Evolutionary conservation across 1,284 basidiomycete species (phyloP).

Genomic region (Papiliotrema fonsecae): DNA sequence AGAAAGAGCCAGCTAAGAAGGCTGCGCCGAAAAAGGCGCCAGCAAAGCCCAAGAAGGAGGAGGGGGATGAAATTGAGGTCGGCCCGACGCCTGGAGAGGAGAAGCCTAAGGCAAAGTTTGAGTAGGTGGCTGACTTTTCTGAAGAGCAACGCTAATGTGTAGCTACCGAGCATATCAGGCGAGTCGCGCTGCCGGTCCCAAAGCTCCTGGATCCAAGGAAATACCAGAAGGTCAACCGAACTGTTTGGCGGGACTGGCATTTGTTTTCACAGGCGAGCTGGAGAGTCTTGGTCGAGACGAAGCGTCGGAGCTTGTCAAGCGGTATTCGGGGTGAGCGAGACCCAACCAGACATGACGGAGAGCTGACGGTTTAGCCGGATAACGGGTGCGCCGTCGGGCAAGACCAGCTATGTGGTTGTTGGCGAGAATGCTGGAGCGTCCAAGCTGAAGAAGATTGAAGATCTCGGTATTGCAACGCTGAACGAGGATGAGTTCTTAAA

Average conservation of each 20-base stretch:
- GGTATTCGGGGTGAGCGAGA: slow-evolving; percentile 74
- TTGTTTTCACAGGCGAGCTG: slow-evolving; percentile 95
- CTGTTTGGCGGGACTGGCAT: slow-evolving; percentile 78
- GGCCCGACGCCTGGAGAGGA: not conserved
- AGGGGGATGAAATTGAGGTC: slow-evolving; percentile 5
- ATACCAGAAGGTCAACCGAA: slow-evolving; percentile 74
- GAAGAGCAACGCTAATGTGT: not conserved
- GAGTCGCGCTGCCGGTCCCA: slow-evolving; percentile 62
- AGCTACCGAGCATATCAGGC: slow-evolving; percentile 58
- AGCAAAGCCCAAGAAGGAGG: slow-evolving; percentile 45
- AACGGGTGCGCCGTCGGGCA: slow-evolving; percentile 78
- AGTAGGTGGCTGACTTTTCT: not conserved
- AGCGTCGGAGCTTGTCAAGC: slow-evolving; percentile 80
- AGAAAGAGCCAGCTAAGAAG: slow-evolving; percentile 12
- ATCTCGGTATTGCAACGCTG: slow-evolving; percentile 68
- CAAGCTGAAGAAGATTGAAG: slow-evolving; percentile 80
- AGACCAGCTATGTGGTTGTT: slow-evolving; percentile 84
- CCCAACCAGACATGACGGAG: not conserved
- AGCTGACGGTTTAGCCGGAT: slow-evolving; percentile 62
- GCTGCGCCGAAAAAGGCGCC: slow-evolving; percentile 8
- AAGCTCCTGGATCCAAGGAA: slow-evolving; percentile 61
- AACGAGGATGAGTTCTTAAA: slow-evolving; percentile 84
- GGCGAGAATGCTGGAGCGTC: slow-evolving; percentile 82
- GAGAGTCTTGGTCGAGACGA: slow-evolving; percentile 83
- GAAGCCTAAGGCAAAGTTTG: too few relatives aligned